phyloP scores from a whole-genome alignment of 306 rosid genomes.

The Vigna angularis region DNA sequence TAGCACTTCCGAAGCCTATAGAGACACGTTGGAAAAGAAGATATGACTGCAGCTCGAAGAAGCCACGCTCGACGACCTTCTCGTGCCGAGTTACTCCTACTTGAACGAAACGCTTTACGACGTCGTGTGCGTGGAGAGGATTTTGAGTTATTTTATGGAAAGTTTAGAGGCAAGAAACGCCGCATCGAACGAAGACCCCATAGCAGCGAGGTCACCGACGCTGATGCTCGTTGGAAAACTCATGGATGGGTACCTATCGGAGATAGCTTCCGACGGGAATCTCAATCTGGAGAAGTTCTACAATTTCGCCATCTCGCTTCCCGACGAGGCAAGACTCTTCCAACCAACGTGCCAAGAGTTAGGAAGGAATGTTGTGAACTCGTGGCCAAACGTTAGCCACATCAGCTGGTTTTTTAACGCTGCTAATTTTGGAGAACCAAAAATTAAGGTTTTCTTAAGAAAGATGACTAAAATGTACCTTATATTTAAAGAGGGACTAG shows the following conservation, averaged over 20 bases:
- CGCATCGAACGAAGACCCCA: conserved; percentile 16
- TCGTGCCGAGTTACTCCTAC: conserved; percentile 93
- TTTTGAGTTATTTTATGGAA: conserved; percentile 60
- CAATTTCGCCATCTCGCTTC: conserved; percentile 73
- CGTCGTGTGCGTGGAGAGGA: conserved; percentile 83
- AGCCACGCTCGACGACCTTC: conserved; percentile 87
- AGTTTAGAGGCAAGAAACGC: conserved; percentile 54
- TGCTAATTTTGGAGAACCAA: no score
- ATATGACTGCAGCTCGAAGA: conserved; percentile 86
- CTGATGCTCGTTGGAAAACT: conserved; percentile 82
- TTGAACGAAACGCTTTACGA: conserved; percentile 90
- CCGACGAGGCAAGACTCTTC: conserved; percentile 87
- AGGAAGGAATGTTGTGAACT: no score
- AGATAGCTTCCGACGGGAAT: conserved; percentile 93
- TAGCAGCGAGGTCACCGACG: conserved; percentile 56
- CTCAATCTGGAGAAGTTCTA: conserved; percentile 71
- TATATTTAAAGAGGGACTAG: no score
- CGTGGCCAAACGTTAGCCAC: no score
- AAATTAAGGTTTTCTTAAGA: no score
- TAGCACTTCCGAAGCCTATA: conserved; percentile 70
- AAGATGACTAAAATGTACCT: no score
- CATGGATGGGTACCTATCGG: conserved; percentile 84
- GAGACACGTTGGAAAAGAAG: conserved; percentile 80
- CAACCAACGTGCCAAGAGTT: conserved; percentile 31
- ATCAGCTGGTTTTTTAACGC: no score